These are phyloP conservation scores for Aspergillus phoenicis DNA, from an alignment of 2,329 filamentous ascomycete genomes.

Conservation along the genomic window DNA sequence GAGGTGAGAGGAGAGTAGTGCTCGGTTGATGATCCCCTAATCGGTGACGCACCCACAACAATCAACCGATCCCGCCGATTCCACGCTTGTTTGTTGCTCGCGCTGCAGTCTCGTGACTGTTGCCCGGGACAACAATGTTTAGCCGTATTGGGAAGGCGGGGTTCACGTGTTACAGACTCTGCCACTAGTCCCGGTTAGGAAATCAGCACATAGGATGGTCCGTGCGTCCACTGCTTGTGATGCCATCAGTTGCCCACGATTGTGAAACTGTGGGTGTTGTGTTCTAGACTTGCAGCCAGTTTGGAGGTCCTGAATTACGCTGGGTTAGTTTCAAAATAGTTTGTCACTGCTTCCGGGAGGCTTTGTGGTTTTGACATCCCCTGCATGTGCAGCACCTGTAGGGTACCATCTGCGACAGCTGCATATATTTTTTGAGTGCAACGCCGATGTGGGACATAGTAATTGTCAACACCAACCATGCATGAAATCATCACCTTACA, in stretches of 20 bases:
- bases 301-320: not conserved
- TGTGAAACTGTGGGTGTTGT: not conserved
- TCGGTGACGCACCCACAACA: slow-evolving; percentile 35
- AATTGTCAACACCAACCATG: slow-evolving; percentile 56
- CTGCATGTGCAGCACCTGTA: not conserved
- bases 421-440: slow-evolving; percentile 4
- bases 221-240: slow-evolving; percentile 13
- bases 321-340: not conserved
- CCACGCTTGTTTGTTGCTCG: slow-evolving; percentile 32
- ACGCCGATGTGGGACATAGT: not conserved
- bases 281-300: not conserved
- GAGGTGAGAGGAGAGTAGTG: not conserved
- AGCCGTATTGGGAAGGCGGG: slow-evolving; percentile 3
- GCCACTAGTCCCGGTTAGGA: slow-evolving; percentile 12
- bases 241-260: not conserved
- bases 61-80: slow-evolving; percentile 9
- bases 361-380: not conserved
- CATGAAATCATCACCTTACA: slow-evolving; percentile 94
- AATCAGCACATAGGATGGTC: slow-evolving; percentile 3
- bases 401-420: slow-evolving; percentile 2
- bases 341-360: not conserved
- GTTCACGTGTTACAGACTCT: slow-evolving; percentile 26
- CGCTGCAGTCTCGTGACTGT: slow-evolving; percentile 34
- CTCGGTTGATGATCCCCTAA: slow-evolving; percentile 13
- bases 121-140: slow-evolving; percentile 32